Conservation (phyloP, 208 protist genomes). For the Trypanosoma theileri region DNA sequence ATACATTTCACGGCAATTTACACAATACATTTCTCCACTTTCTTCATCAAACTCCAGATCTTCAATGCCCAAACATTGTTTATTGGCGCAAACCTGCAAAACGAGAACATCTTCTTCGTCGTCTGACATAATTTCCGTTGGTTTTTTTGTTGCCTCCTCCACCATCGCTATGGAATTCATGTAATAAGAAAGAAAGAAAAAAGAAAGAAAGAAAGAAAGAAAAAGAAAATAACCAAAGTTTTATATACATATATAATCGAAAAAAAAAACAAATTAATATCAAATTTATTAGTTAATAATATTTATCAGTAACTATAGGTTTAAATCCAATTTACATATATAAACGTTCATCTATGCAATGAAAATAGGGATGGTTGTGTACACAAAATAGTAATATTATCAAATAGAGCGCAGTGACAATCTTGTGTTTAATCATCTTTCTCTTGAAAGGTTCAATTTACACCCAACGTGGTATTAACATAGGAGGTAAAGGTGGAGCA, state of each 20-base stretch:
- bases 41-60: constrained; percentile 76
- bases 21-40: constrained; percentile 73
- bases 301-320: too few species aligned
- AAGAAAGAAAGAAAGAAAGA: neutral
- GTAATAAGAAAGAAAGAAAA: neutral
- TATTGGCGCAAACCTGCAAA: constrained; percentile 70
- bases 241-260: neutral
- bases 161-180: neutral
- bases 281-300: too few species aligned
- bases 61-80: constrained; percentile 71
- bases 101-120: constrained; percentile 85
- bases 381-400: too few species aligned
- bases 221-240: neutral
- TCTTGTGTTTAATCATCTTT: too few species aligned
- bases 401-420: too few species aligned
- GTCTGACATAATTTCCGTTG: constrained; percentile 31
- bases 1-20: constrained; percentile 60
- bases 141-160: neutral
- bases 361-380: too few species aligned
- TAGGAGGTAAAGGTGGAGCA: too few species aligned
- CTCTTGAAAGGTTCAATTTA: too few species aligned
- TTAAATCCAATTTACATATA: too few species aligned
- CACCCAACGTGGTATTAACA: too few species aligned
- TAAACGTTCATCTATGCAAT: too few species aligned
- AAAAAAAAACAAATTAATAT: too few species aligned